Percentiles rank a stretch among this genome's conserved stretches.
These are phyloP conservation scores for Rhododendron simsii DNA, from an alignment of 148 eudicot genomes.

Conservation along the genomic window DNA sequence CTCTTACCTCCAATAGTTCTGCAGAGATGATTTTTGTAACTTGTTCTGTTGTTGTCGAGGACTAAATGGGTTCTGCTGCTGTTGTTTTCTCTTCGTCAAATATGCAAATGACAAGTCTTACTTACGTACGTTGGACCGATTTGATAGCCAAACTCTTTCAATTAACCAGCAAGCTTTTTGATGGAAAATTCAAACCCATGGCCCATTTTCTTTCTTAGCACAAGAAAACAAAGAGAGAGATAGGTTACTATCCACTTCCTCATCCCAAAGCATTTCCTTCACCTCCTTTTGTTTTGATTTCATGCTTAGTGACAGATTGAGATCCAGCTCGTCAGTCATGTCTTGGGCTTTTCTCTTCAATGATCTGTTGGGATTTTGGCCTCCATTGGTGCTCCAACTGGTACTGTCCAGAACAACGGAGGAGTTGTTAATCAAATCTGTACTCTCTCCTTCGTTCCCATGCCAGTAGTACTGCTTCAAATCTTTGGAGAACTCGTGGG, in stretches of 20 bases:
- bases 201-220: neutral
- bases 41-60: neutral
- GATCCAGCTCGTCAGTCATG: conserved; percentile 2
- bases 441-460: conserved; percentile 1
- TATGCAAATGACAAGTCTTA: neutral
- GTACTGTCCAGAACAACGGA: neutral
- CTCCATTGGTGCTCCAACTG: conserved; percentile 8
- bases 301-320: conserved; percentile 9
- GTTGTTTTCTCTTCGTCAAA: too few relatives aligned
- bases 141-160: too few relatives aligned
- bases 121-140: too few relatives aligned
- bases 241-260: conserved; percentile 10
- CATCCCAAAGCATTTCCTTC: conserved; percentile 1
- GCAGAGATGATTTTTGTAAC: neutral
- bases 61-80: too few relatives aligned
- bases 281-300: neutral
- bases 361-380: neutral
- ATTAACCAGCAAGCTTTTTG: neutral
- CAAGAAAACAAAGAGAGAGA: conserved; percentile 14
- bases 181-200: conserved; percentile 1
- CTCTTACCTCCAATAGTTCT: neutral
- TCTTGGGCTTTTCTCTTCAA: conserved; percentile 7
- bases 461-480: conserved; percentile 5
- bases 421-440: neutral
- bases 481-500: neutral